Evolutionary conservation across 176 grass and related monocot species (phyloP).

Genomic region (Avena atlantica): DNA sequence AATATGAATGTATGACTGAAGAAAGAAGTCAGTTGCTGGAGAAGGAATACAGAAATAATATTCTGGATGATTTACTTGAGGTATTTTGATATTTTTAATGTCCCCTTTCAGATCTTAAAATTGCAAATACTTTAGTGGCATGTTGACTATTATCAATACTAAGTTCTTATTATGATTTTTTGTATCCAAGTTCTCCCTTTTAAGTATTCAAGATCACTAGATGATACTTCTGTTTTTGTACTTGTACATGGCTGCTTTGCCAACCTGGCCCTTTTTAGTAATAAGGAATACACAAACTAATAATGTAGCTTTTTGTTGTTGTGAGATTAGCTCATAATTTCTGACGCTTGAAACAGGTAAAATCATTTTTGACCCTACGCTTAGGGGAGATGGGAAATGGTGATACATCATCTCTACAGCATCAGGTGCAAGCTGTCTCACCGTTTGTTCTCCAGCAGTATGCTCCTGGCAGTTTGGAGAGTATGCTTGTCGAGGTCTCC

Average conservation of each 20-base stretch:
- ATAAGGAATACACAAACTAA: not conserved
- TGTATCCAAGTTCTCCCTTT: conserved; percentile 10
- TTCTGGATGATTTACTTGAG: conserved; percentile 97
- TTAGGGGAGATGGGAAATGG: conserved; percentile 68
- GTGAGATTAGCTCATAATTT: conserved; percentile 27
- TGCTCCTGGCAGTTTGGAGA: conserved; percentile 65
- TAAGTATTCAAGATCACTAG: conserved; percentile 6
- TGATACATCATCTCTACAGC: conserved; percentile 89
- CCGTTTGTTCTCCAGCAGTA: conserved; percentile 95
- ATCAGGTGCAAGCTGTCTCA: conserved; percentile 94
- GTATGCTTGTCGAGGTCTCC: conserved; percentile 71
- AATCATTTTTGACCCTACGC: conserved; percentile 83
- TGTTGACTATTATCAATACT: not conserved
- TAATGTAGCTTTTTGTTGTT: not conserved
- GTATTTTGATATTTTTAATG: conserved; percentile 45
- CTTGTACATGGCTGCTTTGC: conserved; percentile 10
- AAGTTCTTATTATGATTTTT: not conserved
- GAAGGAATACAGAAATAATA: conserved; percentile 85
- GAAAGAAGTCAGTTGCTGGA: conserved; percentile 88
- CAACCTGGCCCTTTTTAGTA: not conserved
- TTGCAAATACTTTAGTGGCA: not conserved
- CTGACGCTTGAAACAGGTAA: conserved; percentile 61
- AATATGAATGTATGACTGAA: conserved; percentile 9
- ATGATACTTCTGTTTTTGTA: conserved; percentile 30
- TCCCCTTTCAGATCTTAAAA: not conserved